phyloP scores from a whole-genome alignment of 2,329 filamentous ascomycete species.

The Epichloe brachyelytri region DNA sequence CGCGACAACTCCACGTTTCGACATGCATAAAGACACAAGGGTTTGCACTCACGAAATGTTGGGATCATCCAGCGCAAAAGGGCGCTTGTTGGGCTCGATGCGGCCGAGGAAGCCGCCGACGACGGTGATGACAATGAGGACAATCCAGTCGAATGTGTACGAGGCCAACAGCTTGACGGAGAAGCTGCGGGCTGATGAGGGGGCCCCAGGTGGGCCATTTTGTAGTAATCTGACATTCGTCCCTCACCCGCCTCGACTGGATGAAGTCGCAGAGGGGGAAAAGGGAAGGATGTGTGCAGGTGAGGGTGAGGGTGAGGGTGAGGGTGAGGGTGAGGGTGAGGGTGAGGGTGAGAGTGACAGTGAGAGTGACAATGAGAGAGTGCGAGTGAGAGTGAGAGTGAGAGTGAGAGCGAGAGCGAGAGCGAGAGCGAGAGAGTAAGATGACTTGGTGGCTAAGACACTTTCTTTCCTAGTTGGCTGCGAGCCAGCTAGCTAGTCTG shows the following conservation, averaged over 20 bases:
- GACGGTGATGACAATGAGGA: conserved; percentile 46
- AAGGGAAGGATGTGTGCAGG: background rate
- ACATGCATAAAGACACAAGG: background rate
- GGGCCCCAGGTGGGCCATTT: conserved; percentile 14
- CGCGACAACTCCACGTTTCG: too few relatives aligned
- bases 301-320: too few relatives aligned
- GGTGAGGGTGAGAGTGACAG: fast-evolving
- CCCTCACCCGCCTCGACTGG: background rate
- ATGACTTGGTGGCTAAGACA: too few relatives aligned
- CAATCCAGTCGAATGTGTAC: conserved; percentile 63
- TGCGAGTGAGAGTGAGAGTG: too few relatives aligned
- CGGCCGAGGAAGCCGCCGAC: conserved; percentile 46
- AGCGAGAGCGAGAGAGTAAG: too few relatives aligned
- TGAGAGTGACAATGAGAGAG: too few relatives aligned
- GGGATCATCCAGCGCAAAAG: conserved; percentile 59
- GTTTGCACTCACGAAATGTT: conserved; percentile 51
- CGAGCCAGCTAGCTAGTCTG: too few relatives aligned
- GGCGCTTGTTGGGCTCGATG: conserved; percentile 51
- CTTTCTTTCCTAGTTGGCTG: too few relatives aligned
- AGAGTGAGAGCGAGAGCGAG: too few relatives aligned
- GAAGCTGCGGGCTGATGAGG: conserved; percentile 13
- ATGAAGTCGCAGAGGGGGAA: background rate
- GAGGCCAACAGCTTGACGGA: conserved; percentile 37
- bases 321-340: too few relatives aligned
- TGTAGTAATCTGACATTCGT: conserved; percentile 17